Evolutionary conservation across 345 rosid species (phyloP), one percentile per base, ranked within the genome.

Genomic region (Balakata baccata): DNA sequence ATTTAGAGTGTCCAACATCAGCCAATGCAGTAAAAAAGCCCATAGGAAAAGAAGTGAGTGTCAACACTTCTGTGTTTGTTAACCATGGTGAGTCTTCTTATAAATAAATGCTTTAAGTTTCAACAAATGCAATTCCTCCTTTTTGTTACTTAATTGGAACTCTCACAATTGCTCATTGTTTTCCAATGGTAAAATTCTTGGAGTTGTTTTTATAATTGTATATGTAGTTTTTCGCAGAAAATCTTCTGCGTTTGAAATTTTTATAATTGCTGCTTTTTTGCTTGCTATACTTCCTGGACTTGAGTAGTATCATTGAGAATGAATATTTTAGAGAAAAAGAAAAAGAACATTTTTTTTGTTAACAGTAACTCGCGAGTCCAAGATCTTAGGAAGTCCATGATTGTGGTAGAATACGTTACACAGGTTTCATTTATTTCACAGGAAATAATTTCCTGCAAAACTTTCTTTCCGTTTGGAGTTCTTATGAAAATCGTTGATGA

Each of bases 51-150:
- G 83, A 82, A 34, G 73, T 7, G 66, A 71, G 68, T 34, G 16
- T 11, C 59, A 73, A 56, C 46, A 14, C 77, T 63, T 71, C 86
- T 41, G 69, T 65, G n/a, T 85, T 84, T 60, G 69, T 86, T 53
- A 86, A 88, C 70, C 86, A 84, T 38, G 90, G 90, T 86, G 78
- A 75, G 81, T 69, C 53, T 54, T 8, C 34, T 64, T 69, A 3
- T 29, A 29, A 46, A 66, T 20, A 16, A 34, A 64, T 64, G 71
- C 49, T 38, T 71, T 1, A 6, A 37, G 38, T 69, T 52, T 50
- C 14, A 18, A 23, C 57, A 11, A 37, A 20, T 45, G 16, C 63
- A 38, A 59, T 49, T 60, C 49, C 47, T 56, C 66, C 60, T 23
- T 60, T 51, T 12, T 23, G 72, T 7, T 38, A 34, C 34, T 52